Conservation (phyloP, 2,329 filamentous ascomycete genomes). For the Penicillium capsulatum region DNA sequence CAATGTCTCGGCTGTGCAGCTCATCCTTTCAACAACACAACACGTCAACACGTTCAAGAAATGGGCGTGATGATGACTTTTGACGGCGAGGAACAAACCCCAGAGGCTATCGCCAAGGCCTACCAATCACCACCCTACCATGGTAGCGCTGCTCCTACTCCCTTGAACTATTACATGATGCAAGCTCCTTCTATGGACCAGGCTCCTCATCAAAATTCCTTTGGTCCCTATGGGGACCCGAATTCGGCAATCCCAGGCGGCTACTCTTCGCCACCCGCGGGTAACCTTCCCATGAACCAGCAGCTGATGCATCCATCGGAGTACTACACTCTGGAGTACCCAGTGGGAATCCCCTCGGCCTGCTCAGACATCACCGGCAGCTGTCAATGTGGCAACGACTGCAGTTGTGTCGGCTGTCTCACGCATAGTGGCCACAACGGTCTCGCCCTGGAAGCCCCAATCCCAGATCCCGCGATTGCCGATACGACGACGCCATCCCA, state of each 20-base stretch:
- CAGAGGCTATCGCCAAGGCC: constrained; percentile 16
- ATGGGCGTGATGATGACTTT: constrained; percentile 43
- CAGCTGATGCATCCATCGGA: constrained; percentile 40
- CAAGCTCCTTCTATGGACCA: constrained; percentile 14
- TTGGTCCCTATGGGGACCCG: constrained; percentile 22
- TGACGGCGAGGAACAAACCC: constrained; percentile 26
- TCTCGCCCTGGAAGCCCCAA: constrained; percentile 31
- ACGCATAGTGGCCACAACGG: constrained; percentile 51
- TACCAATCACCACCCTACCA: constrained; percentile 21
- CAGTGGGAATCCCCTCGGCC: constrained; percentile 34
- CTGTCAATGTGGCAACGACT: constrained; percentile 52
- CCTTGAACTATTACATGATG: constrained; percentile 18
- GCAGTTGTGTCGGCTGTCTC: constrained; percentile 51
- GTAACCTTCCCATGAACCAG: constrained; percentile 23
- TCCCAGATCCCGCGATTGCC: neutral
- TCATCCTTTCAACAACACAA: constrained; percentile 47
- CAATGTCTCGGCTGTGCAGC: constrained; percentile 45
- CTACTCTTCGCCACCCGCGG: constrained; percentile 25
- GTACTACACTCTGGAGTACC: constrained; percentile 43
- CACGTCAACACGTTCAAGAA: constrained; percentile 43
- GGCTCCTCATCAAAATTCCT: constrained; percentile 12
- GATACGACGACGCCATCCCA: neutral
- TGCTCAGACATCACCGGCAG: constrained; percentile 49
- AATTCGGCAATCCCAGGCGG: constrained; percentile 20
- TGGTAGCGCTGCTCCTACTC: constrained; percentile 11